Evolutionary conservation across 345 rosid genomes (phyloP), one percentile per base, ranked within the genome.

Genomic region (Conringia planisiliqua): DNA sequence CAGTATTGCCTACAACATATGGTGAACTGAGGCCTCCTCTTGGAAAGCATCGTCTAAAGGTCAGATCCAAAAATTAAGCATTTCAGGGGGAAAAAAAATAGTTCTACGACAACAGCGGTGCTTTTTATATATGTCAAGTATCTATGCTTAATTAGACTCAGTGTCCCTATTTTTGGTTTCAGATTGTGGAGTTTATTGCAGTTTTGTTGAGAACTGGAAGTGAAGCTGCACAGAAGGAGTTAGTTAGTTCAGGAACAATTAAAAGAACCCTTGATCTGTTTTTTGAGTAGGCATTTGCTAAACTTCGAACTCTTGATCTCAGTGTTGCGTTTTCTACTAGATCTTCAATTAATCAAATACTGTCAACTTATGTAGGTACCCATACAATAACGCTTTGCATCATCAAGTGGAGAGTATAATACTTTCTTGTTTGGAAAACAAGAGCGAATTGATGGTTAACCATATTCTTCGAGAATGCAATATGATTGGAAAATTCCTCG

Each of bases 1-100:
- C 85, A 56, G 35, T 92, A 70, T 83, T 96, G 86, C 95, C 92
- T 12, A 96, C 99, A 30, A 88, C 99, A 10, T 96, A 88, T 75
- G 99, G 99, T 60, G 90, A 89, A 78, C 75, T 96, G 73, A 90
- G 89, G 84, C 99, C 99, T 43, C 99, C 99, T 72, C 91, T 96
- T 10, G 97, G 99, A 78, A 92, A 96, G 81, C 93, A 92, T 82
- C 97, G 99, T 17, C 82, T 96, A 43, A 96, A 90, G 99, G 98
- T 96, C 51, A 63, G 78, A 35, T 77, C 74, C 61, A 48, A 52
- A 67, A 20, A 26, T 42, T 22, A 40, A 50, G 66, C 30, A 42
- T 20, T 48, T 58, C 7, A 27, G 42, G 52, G 64, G 64, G 55
- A 44, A 30, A 67, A 35, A 1, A 24, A 46, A 29, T 73, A 35